A percentile compares a stretch with the other conserved stretches of the same genome.
phyloP scores from a whole-genome alignment of 2,329 filamentous ascomycete genomes.

The Apiospora marii region DNA sequence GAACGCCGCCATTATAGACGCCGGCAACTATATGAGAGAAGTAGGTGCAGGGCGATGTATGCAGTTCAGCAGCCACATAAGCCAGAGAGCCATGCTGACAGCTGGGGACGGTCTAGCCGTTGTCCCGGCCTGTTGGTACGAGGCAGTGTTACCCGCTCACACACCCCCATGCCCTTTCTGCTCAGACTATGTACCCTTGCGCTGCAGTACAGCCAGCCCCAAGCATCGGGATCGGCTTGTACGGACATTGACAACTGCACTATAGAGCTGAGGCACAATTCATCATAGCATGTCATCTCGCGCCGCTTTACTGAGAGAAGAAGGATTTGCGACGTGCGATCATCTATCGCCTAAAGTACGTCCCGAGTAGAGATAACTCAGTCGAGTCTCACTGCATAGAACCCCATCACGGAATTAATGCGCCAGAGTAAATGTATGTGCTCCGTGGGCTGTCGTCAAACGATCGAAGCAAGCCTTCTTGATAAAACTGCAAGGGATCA shows the following conservation, averaged over 20 bases:
- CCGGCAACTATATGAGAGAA: background rate
- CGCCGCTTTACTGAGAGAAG: background rate
- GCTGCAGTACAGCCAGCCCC: background rate
- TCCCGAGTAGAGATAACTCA: background rate
- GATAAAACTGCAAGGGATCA: background rate
- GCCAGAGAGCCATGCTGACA: background rate
- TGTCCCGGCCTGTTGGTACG: conserved; percentile 2
- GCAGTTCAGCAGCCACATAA: conserved; percentile 6
- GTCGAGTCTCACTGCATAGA: background rate
- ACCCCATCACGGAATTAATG: background rate
- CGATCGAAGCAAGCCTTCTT: background rate
- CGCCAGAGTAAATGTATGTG: background rate
- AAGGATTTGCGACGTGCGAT: background rate
- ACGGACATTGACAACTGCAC: background rate
- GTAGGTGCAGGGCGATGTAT: background rate
- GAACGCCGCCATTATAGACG: background rate
- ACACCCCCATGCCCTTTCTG: background rate
- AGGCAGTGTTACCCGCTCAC: background rate
- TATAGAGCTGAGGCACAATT: background rate
- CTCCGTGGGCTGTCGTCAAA: background rate
- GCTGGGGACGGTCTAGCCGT: background rate
- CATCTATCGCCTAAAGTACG: background rate
- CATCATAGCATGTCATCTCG: background rate
- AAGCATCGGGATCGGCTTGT: background rate
- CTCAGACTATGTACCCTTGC: background rate